Evolutionary conservation across 257 asterid genomes (phyloP).

Genomic region (Paraleonurus japonicus): DNA sequence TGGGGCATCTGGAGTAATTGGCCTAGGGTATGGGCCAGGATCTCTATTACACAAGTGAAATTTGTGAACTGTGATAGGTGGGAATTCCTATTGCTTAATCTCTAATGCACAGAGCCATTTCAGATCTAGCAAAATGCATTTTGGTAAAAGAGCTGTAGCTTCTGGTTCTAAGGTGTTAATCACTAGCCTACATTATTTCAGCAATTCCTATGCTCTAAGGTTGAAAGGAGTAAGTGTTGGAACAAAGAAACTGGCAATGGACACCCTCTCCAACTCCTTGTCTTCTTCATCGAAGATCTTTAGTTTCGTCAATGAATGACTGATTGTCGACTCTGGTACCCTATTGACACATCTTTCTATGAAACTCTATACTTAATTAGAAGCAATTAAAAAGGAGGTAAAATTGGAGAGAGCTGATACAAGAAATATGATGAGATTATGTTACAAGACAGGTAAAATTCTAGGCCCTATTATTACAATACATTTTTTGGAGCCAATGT

Average conservation of each 20-base stretch:
- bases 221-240: constrained; percentile 41
- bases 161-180: constrained; percentile 39
- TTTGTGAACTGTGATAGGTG: constrained; percentile 27
- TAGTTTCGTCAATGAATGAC: constrained; percentile 13
- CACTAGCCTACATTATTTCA: constrained; percentile 16
- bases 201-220: constrained; percentile 28
- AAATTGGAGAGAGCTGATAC: constrained; percentile 8
- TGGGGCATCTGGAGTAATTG: constrained; percentile 41
- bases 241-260: constrained; percentile 10
- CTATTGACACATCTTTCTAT: constrained; percentile 35
- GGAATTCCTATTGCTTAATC: constrained; percentile 52
- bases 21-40: constrained; percentile 36
- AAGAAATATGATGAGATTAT: constrained; percentile 19
- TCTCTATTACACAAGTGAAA: constrained; percentile 49
- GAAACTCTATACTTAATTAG: constrained; percentile 25
- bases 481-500: constrained; percentile 45
- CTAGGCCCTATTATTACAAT: constrained; percentile 32
- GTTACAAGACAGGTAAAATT: constrained; percentile 26
- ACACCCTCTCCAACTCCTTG: too few species aligned
- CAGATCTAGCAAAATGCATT: constrained; percentile 40
- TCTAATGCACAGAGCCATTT: constrained; percentile 10
- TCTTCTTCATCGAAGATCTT: constrained; percentile 7
- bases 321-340: constrained; percentile 45
- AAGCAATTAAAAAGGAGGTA: constrained; percentile 25
- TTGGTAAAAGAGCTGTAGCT: constrained; percentile 35